Conservation (phyloP, 495 filamentous ascomycete genomes). For the Penicillium desertorum region DNA sequence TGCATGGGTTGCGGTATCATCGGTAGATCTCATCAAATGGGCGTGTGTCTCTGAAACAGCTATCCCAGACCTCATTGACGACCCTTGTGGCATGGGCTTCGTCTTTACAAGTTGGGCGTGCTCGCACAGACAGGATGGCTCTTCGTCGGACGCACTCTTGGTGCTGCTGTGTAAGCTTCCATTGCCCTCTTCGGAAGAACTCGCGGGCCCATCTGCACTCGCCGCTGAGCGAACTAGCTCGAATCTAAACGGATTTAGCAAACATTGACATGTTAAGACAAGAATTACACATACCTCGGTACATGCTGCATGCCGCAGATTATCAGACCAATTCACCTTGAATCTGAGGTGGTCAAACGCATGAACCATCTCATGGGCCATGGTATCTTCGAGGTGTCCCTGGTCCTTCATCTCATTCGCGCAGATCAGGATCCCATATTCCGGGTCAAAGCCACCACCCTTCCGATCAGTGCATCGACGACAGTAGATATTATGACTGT, state of each 20-base stretch:
- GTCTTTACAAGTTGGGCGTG: constrained; percentile 76
- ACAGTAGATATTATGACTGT: constrained; percentile 74
- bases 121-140: constrained; percentile 72
- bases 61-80: constrained; percentile 97
- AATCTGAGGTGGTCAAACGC: constrained; percentile 91
- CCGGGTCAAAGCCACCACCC: constrained; percentile 77
- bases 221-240: constrained; percentile 85
- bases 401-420: constrained; percentile 78
- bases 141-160: constrained; percentile 86
- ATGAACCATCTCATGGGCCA: constrained; percentile 98
- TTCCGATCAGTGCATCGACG: constrained; percentile 66
- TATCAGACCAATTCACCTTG: constrained; percentile 76
- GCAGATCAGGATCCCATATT: constrained; percentile 85
- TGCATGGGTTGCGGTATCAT: constrained; percentile 45
- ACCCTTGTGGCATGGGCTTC: constrained; percentile 82
- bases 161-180: constrained; percentile 85
- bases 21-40: constrained; percentile 97
- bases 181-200: constrained; percentile 78
- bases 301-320: constrained; percentile 87
- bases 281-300: constrained; percentile 66
- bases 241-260: constrained; percentile 57
- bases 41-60: constrained; percentile 88
- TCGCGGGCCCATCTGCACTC: constrained; percentile 92
- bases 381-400: constrained; percentile 82
- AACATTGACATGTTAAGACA: neutral